Evolutionary conservation across 257 asterid genomes (phyloP).

Genomic region (Solanum stenotomum): DNA sequence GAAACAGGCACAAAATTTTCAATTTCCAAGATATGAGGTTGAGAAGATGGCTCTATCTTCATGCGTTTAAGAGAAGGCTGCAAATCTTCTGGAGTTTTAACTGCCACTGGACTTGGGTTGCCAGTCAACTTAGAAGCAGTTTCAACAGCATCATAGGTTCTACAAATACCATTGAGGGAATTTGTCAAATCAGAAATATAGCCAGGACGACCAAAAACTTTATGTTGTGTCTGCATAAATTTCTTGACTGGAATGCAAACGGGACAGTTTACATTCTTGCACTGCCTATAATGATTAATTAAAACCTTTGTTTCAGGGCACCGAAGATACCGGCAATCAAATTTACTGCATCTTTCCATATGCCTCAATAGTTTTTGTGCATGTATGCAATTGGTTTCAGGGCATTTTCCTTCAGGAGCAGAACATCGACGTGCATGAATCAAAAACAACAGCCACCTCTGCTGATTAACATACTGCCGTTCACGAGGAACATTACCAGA

Average conservation of each 20-base stretch:
- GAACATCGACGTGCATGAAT: constrained; percentile 85
- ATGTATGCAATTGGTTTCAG: constrained; percentile 41
- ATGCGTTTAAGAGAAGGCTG: constrained; percentile 72
- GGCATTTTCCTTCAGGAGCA: constrained; percentile 80
- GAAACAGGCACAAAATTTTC: constrained; percentile 32
- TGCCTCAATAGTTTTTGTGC: constrained; percentile 73
- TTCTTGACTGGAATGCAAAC: constrained; percentile 77
- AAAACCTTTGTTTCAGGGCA: constrained; percentile 50
- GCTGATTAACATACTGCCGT: constrained; percentile 53
- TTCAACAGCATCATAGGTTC: constrained; percentile 42
- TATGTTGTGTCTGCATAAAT: constrained; percentile 42
- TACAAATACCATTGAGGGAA: constrained; percentile 33
- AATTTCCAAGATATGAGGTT: constrained; percentile 29
- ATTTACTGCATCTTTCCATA: constrained; percentile 39
- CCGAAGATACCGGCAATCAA: constrained; percentile 50
- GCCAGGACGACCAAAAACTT: constrained; percentile 36
- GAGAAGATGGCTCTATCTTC: constrained; percentile 52
- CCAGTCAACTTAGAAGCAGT: constrained; percentile 30
- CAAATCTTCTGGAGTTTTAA: constrained; percentile 50
- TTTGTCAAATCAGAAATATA: constrained; percentile 32
- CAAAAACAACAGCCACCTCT: constrained; percentile 78
- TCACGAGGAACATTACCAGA: constrained; percentile 46
- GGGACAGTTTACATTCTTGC: constrained; percentile 61
- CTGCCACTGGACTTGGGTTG: constrained; percentile 22
- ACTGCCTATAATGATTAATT: constrained; percentile 47